A percentile compares a stretch with the other conserved stretches of the same genome.
Evolutionary conservation across 805 yeast species (phyloP).

Genomic region (Millerago galiae): DNA sequence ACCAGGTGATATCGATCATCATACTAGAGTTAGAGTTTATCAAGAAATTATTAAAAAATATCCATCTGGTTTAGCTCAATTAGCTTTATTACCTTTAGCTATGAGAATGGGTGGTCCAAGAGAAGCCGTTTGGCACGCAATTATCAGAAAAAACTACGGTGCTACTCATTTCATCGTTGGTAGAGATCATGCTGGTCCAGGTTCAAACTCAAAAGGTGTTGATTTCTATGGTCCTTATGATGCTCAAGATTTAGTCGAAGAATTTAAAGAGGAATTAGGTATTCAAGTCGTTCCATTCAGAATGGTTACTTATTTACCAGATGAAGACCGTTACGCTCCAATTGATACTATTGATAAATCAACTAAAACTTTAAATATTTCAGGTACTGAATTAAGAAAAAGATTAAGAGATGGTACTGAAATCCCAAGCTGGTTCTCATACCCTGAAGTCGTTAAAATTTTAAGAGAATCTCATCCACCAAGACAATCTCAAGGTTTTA

Average conservation of each 20-base stretch:
- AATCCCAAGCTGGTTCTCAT: conserved; percentile 96
- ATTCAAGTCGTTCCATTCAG: conserved; percentile 93
- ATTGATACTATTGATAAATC: conserved; percentile 82
- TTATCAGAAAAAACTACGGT: conserved; percentile 93
- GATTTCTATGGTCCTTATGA: conserved; percentile 97
- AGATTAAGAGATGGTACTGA: conserved; percentile 79
- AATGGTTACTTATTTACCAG: conserved; percentile 95
- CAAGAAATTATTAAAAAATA: conserved; percentile 87
- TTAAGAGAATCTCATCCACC: conserved; percentile 93
- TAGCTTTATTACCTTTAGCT: conserved; percentile 85
- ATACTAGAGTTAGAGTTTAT: conserved; percentile 93
- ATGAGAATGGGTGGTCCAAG: conserved; percentile 99
- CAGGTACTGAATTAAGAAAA: conserved; percentile 92
- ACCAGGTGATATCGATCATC: conserved; percentile 97
- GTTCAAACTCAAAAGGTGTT: conserved; percentile 77
- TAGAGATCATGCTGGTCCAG: conserved; percentile 98
- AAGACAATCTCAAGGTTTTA: conserved; percentile 83
- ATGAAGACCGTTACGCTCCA: conserved; percentile 91
- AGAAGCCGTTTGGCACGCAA: conserved; percentile 98
- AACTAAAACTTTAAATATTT: conserved; percentile 78
- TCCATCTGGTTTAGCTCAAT: conserved; percentile 89
- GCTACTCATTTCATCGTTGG: conserved; percentile 97
- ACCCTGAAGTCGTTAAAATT: conserved; percentile 91
- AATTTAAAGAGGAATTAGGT: conserved; percentile 68
- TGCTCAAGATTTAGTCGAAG: conserved; percentile 83